Evolutionary conservation across 2,329 filamentous ascomycete species (phyloP), one percentile per base, ranked within the genome.

Genomic region (Colletotrichum liriopes): DNA sequence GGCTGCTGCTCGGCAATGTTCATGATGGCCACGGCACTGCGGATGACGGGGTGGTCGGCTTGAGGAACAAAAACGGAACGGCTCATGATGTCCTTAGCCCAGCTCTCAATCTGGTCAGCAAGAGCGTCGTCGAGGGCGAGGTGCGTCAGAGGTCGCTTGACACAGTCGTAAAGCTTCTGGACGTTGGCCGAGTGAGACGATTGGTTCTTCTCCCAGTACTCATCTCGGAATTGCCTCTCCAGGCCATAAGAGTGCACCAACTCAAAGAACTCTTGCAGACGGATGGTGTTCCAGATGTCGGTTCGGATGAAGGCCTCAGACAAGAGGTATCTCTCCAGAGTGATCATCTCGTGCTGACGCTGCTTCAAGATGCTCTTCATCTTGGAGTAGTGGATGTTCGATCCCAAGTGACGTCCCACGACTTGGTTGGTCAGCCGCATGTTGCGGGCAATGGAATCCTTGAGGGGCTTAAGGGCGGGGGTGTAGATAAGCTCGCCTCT

Each of bases 1-100:
- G 23, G 18, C 18, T 43, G 12, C 11, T 64, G 29, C 23, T 60
- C 45, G 1, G 69, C 69, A 35, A 59, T 11, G 12, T 55, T 54
- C 69, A 72, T 72, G 37, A 69, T 69, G 47, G 69, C 69, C n/a
- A 69, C 69, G 2, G 69, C 69, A 26, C 69, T 72, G 1, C 60
- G 65, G 8, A 69, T 65, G 45, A 72, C 55, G 29, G 69, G 65
- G 26, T 72, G 69, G 23, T 55, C 65, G 1, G 47, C 37, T 5
- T 54, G 45, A 16, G 35, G 43, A 45, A 72, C 65, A 32, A 39
- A 65, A 18, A 72, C 65, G 3, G 69, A 72, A 20, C 65, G 69
- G 12, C 65, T 32, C 29, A 72, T 41, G 12, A 72, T 60, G n/a
- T 64, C 65, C 32, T 37, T 64, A 14, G 65, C 69, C 35, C 14